Evolutionary conservation across 345 rosid genomes (phyloP), one percentile per base, ranked within the genome.

Genomic region (Gossypium thurberi): DNA sequence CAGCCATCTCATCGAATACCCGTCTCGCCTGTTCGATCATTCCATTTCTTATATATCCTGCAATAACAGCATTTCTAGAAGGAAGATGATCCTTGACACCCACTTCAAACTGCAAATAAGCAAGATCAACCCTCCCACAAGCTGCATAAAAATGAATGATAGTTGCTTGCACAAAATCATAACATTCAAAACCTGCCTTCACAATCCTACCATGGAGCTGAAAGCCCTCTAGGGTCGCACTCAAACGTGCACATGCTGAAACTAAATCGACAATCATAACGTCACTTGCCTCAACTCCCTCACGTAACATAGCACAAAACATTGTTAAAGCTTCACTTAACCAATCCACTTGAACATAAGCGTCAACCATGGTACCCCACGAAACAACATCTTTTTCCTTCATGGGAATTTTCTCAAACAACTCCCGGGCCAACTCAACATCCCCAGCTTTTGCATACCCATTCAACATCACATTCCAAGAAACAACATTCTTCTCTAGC

Each of bases 381-480:
- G 96, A 91, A 66, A 94, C 87, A 37, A 88, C 81, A 86, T 94
- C 97, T 61, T 53, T 70, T 70, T 53, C 75, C 70, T 83, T 88
- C 63, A 56, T 56, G 4, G 85, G 91, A 23, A 90, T 83, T 78
- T 75, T 82, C 78, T 83, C 80, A 59, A 94, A 94, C 85, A 90
- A 18, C 47, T 86, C 84, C 75, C 78, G 75, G 14, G 90, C 92
- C 59, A 76, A 76, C 68, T 86, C 80, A n/a, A 88, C 33, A 1
- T 79, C 58, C 72, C 97, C 98, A 10, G 86, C 90, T 81, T 91
- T 93, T 0, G 92, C 78, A 75, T 87, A 91, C 47, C 96, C 98
- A 61, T 93, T 93, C 76, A 93, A 78, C 92, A 93, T 86, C 56
- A 91, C 97, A 77, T 91, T 93, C 97, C 98, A 91, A 0, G 97